phyloP scores from a whole-genome alignment of 805 yeast species.

The Yamadazyma sp. region DNA sequence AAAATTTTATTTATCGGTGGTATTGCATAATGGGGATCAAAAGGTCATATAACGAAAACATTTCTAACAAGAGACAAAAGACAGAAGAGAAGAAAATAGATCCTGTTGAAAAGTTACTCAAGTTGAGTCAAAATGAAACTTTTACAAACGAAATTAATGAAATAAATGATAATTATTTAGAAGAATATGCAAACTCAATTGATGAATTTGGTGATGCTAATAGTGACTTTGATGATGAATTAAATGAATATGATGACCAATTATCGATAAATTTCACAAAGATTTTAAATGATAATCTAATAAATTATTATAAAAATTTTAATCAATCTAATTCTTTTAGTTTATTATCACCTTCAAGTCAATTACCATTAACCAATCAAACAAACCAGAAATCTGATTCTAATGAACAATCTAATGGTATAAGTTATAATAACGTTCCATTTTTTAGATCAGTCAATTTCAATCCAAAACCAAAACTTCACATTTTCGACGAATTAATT shows the following conservation, averaged over 20 bases:
- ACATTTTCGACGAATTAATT: constrained; percentile 30
- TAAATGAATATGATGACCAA: constrained; percentile 7
- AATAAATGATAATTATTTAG: not conserved
- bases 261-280: constrained; percentile 31
- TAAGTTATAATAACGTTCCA: constrained; percentile 18
- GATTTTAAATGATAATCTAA: constrained; percentile 37
- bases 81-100: constrained; percentile 28
- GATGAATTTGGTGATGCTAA: constrained; percentile 5
- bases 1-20: no score
- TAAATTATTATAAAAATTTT: constrained; percentile 29
- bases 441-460: constrained; percentile 35
- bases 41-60: not conserved
- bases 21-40: not conserved
- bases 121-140: constrained; percentile 17
- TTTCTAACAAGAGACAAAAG: constrained; percentile 2
- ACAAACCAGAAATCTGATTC: not conserved
- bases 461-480: constrained; percentile 26
- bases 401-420: not conserved
- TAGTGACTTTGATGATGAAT: constrained; percentile 3
- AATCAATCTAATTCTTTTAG: constrained; percentile 6
- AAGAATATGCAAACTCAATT: not conserved
- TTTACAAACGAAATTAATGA: not conserved
- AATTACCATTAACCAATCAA: constrained; percentile 1
- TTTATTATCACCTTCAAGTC: not conserved
- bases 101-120: constrained; percentile 41